Conservation (phyloP, 2,329 filamentous ascomycete species). For the Phaeosphaeriaceae sp. region DNA sequence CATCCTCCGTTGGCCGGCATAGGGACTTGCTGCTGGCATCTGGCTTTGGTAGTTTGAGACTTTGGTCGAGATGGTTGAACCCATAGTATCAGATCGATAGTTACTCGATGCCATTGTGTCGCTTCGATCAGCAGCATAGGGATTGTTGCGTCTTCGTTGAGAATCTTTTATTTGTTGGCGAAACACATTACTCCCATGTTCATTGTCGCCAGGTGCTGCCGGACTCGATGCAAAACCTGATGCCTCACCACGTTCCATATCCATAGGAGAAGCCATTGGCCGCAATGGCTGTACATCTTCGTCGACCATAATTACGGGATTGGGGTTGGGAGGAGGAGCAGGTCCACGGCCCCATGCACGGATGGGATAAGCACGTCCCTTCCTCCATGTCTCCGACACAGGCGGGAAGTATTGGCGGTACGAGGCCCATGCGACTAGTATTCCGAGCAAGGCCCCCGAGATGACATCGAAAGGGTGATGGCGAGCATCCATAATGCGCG, state of each 20-base stretch:
- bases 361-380: constrained; percentile 65
- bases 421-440: constrained; percentile 58
- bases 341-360: constrained; percentile 62
- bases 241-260: constrained; percentile 42
- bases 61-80: constrained; percentile 38
- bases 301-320: constrained; percentile 30
- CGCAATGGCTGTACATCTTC: constrained; percentile 43
- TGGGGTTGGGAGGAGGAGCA: constrained; percentile 34
- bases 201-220: constrained; percentile 21
- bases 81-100: constrained; percentile 32
- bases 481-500: constrained; percentile 66
- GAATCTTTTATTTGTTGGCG: constrained; percentile 47
- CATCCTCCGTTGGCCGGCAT: constrained; percentile 35
- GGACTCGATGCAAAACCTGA: constrained; percentile 38
- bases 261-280: constrained; percentile 31
- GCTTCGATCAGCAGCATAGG: constrained; percentile 38
- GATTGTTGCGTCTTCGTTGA: constrained; percentile 42
- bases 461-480: constrained; percentile 68
- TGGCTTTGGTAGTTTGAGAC: constrained; percentile 41
- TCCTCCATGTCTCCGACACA: constrained; percentile 61
- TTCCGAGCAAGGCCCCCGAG: constrained; percentile 60
- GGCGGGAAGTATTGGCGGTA: constrained; percentile 68
- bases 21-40: constrained; percentile 43
- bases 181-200: constrained; percentile 44
- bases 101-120: constrained; percentile 40